Evolutionary conservation across 345 rosid genomes (phyloP), one percentile per base, ranked within the genome.

Genomic region (Melastoma malabathricum): DNA sequence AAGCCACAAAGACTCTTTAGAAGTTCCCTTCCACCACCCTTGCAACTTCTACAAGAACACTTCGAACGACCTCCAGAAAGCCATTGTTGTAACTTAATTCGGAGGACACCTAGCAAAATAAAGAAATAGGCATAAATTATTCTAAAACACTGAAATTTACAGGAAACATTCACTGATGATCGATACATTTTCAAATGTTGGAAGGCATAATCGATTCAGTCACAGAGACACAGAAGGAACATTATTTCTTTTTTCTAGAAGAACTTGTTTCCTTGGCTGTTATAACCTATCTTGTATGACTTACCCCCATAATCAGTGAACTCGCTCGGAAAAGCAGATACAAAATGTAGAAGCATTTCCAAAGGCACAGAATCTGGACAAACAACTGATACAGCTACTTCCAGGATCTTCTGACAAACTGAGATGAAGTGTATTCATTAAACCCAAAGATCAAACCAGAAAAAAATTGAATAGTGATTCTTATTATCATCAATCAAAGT

Each of bases 231-330:
- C 31, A 27, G 31, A 27, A 27, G 31, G 31, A 27, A 27, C 31
- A 27, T 27, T 27, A 6, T 27, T 27, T 27, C 31, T 27, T 27
- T 6, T 27, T 27, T 27, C n/a, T 15, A 15, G 47, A 52, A 60
- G 58, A 44, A 38, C 22, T 17, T 7, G 23, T n/a, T 27, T 8
- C 25, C 48, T 25, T 38, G 22, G 17, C 54, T 2, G 9, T n/a
- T n/a, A 52, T 15, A 55, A 41, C 50, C 47, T 50, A 18, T 29
- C 34, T 39, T 20, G 27, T 14, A 50, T 19, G 29, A 50, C 84
- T 65, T 80, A 89, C 96, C 96, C 55, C 88, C 77, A 76, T 68
- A 68, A 71, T 72, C 83, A 47, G 81, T 83, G 61, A 89, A 82
- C 52, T 86, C 94, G 48, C 75, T 81, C 15, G 98, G 96, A 56